Evolutionary conservation across 352 stramenopile genomes (phyloP), one percentile per base, ranked within the genome.

Genomic region (Aphanomyces stellatus): DNA sequence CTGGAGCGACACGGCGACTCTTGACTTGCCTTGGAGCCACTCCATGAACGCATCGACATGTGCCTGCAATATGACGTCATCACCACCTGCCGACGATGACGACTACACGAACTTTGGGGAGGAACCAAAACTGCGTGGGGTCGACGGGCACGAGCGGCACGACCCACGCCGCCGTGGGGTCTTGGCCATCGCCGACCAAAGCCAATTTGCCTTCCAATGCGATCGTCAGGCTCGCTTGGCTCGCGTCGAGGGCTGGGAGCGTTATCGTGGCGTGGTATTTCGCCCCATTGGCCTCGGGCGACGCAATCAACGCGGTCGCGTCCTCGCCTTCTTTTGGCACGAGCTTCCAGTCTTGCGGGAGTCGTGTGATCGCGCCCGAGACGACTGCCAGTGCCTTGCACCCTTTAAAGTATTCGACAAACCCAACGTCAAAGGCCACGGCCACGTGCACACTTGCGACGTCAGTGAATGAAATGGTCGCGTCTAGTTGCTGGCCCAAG

Each of bases 271-370:
- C 49, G 17, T 57, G 22, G 46, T 27, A 56, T 31, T 67, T 67
- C 15, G 60, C 48, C 3, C 40, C n/a, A 25, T 67, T 67, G 8
- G 28, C 2, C 6, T 65, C 59, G 28, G 33, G 25, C 19, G 15
- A 30, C 11, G 48, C 60, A 10, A 13, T 25, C 17, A 67, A 27
- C 33, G 28, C 13, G 8, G 17, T 19, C 1, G 42, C 37, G 33
- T 67, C 60, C 22, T 67, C 60, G 22, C 60, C 60, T 25, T 67
- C 60, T 46, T 67, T 67, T 15, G 27, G 41, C 15, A 59, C 43
- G 13, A 57, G 19, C 13, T 51, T 42, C 60, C 60, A 67, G 11
- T 67, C 60, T 49, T 49, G 48, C 17, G 60, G 60, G 25, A 67
- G 31, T 1, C 28, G 43, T 0, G 11, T 15, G 4, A 67, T 51